Evolutionary conservation across 371 early-diverging fungal genomes (phyloP).

Genomic region (Mortierella sp.): DNA sequence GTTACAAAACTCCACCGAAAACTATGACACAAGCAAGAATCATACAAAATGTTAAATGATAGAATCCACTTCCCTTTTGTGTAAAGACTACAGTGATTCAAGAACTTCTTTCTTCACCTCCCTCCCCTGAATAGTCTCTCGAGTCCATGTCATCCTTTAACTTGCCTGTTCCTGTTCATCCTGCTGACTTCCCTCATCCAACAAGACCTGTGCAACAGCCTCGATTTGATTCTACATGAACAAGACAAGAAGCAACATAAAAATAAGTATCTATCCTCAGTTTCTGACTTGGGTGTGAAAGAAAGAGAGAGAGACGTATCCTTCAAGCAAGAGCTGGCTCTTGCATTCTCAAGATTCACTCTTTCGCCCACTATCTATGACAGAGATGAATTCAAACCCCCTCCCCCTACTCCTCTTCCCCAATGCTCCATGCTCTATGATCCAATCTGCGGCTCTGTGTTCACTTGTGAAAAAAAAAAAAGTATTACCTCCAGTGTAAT

Average conservation of each 20-base stretch:
- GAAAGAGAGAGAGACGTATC: neutral
- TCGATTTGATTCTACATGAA: slow-evolving; percentile 23
- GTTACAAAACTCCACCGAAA: slow-evolving; percentile 37
- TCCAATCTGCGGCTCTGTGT: too few relatives aligned
- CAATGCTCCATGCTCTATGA: too few relatives aligned
- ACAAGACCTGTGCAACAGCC: slow-evolving; percentile 10
- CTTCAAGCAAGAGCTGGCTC: too few relatives aligned
- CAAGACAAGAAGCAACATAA: neutral
- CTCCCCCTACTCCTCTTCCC: too few relatives aligned
- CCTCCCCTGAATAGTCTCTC: neutral
- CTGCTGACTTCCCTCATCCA: slow-evolving; percentile 18
- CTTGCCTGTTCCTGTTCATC: slow-evolving; percentile 26
- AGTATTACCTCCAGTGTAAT: slow-evolving; percentile 63
- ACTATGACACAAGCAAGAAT: slow-evolving; percentile 15
- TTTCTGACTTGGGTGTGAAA: neutral
- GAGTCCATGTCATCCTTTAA: neutral
- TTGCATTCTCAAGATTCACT: too few relatives aligned
- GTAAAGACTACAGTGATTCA: neutral
- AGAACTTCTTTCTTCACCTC: too few relatives aligned
- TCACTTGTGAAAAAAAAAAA: neutral
- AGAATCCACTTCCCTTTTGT: slow-evolving; percentile 5
- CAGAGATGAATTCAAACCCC: too few relatives aligned
- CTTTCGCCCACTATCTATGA: too few relatives aligned
- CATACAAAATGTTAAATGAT: neutral
- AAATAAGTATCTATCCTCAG: neutral